Base-by-base conservation (phyloP, 352 stramenopile genomes). In the Aphanomyces invadans region DNA sequence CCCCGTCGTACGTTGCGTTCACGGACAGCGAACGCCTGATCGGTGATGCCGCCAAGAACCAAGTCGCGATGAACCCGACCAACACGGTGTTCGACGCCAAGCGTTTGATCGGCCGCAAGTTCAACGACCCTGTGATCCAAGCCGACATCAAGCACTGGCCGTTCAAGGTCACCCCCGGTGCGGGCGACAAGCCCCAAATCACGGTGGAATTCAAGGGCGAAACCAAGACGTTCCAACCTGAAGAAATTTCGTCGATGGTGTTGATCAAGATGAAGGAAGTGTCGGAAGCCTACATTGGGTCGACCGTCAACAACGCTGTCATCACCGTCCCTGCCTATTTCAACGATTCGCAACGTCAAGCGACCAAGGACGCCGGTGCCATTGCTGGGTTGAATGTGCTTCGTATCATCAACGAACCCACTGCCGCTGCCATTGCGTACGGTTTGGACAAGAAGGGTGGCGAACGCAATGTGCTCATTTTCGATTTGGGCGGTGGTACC, bases 61-160 rank as follows among this genome's bases (percentile, higher is more conserved):
- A 96, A 73, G 88, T 87, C 12, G 82, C 95, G 70, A 89, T 88
- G 9, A 97, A 98, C 75, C 88, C 95, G 3, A 77, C 81, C 45
- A 97, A 97, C 70, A 98, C 96, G 9, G 79, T 98, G 32, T 99
- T 98, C 76, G 95, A 98, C 77, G 92, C 95, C n/a, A 98, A 98
- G 76, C 86, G 94, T 49, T 74, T 98, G 1, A 99, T 98, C 74
- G 95, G 95, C 36, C 80, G 93, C 62, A 95, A 97, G 70, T 98
- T 88, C 75, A 80, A 73, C 23, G 95, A 98, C 77, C 36, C 73
- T 2, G 87, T 89, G 2, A 91, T 98, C 4, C 88, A 98, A 76
- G 72, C 73, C 17, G 84, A 94, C 63, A 73, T 73, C 5, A 71
- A 76, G 44, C 77, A 86, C 68, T 90, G 90, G 69, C 81, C 83